Conservation (phyloP, 805 yeast genomes). For the Candida boidinii region DNA sequence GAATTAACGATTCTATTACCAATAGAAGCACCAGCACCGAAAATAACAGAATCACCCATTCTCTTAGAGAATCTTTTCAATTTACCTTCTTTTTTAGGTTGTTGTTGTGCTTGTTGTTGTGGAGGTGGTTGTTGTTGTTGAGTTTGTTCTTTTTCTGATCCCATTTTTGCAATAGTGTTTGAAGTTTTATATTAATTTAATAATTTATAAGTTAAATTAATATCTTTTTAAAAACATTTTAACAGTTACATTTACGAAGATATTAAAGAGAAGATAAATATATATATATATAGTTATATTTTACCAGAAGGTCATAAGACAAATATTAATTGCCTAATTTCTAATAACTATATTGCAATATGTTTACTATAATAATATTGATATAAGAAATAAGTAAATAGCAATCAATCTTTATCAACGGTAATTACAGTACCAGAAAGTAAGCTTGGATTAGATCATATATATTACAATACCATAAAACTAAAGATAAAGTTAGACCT, state of each 20-base stretch:
- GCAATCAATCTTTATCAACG: too few relatives aligned
- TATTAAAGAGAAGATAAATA: neutral
- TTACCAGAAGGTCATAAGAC: neutral
- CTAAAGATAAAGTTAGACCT: too few relatives aligned
- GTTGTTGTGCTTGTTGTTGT: constrained; percentile 18
- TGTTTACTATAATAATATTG: too few relatives aligned
- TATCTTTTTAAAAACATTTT: neutral
- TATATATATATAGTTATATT: neutral
- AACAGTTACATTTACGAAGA: neutral
- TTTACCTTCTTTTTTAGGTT: constrained; percentile 23
- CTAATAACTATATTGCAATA: too few relatives aligned
- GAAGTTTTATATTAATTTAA: neutral
- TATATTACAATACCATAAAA: too few relatives aligned
- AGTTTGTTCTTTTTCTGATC: constrained; percentile 9
- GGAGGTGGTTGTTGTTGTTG: constrained; percentile 9
- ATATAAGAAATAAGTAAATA: too few relatives aligned
- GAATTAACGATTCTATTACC: constrained; percentile 78
- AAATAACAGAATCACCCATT: constrained; percentile 86
- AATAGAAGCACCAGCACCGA: constrained; percentile 94
- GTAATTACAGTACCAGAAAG: too few relatives aligned
- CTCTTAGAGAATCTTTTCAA: constrained; percentile 65
- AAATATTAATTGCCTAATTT: too few relatives aligned
- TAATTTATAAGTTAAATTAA: neutral
- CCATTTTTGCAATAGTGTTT: constrained; percentile 6
- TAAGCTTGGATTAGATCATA: too few relatives aligned